Percentiles rank a stretch among this genome's conserved stretches.
phyloP scores from a whole-genome alignment of 371 early-diverging fungal species.

The Apophysomyces ossiformis region DNA sequence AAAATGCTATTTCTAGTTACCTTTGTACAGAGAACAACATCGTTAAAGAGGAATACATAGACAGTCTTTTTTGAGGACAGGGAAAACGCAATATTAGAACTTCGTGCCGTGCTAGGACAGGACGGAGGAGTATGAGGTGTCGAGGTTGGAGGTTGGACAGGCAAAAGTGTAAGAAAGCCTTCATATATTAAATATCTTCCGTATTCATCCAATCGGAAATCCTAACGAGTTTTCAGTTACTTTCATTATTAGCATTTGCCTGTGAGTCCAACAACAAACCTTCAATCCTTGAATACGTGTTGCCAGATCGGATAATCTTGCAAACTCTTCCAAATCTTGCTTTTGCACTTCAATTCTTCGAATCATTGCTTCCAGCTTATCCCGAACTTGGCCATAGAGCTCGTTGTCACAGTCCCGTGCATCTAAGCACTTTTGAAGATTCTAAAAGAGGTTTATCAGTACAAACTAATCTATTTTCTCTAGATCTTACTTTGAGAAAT shows the following conservation, averaged over 20 bases:
- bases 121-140: neutral
- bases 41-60: slow-evolving; percentile 50
- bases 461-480: neutral
- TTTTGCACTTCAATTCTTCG: slow-evolving; percentile 38
- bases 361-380: slow-evolving; percentile 33
- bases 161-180: slow-evolving; percentile 37
- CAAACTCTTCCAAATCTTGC: slow-evolving; percentile 31
- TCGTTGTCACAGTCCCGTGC: neutral
- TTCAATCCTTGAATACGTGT: slow-evolving; percentile 38
- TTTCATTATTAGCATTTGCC: neutral
- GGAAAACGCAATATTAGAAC: slow-evolving; percentile 11
- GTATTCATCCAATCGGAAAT: slow-evolving; percentile 25
- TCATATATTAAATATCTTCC: slow-evolving; percentile 39
- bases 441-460: neutral
- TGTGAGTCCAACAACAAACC: neutral
- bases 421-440: neutral
- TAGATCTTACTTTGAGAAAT: slow-evolving; percentile 38
- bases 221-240: neutral
- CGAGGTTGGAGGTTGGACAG: slow-evolving; percentile 13
- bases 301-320: slow-evolving; percentile 34
- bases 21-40: slow-evolving; percentile 44
- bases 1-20: slow-evolving; percentile 16
- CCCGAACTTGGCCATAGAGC: slow-evolving; percentile 18
- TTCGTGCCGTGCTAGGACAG: slow-evolving; percentile 8
- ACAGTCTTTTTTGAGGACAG: slow-evolving; percentile 21